These are phyloP conservation scores for Abrus precatorius DNA, from an alignment of 306 rosid genomes.

Conservation along the genomic window DNA sequence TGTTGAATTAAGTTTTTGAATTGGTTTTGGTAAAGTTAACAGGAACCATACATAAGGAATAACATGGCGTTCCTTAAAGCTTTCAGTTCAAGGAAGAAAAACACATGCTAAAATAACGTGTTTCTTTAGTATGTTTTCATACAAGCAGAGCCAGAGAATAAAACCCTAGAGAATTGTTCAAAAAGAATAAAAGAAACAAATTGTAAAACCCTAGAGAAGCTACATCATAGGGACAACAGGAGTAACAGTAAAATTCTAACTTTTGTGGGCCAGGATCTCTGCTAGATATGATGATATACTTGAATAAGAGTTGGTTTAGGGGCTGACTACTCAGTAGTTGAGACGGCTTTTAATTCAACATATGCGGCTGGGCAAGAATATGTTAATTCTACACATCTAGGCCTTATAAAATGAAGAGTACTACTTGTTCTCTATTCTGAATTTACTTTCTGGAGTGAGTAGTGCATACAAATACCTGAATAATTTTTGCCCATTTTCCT, in stretches of 20 bases:
- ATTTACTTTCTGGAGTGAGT: conserved; percentile 4
- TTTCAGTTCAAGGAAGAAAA: conserved; percentile 25
- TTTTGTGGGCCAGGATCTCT: background rate
- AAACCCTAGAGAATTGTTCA: background rate
- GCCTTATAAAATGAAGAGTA: conserved; percentile 1
- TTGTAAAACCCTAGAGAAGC: background rate
- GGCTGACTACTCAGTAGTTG: conserved; percentile 7
- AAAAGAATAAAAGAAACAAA: background rate
- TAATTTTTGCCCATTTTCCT: background rate
- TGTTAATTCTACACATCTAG: conserved; percentile 2
- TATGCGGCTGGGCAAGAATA: background rate
- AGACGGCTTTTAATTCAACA: conserved; percentile 1
- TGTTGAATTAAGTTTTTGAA: background rate
- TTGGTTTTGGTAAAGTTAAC: background rate
- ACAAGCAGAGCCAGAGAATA: background rate
- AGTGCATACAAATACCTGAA: conserved; percentile 2
- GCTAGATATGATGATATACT: background rate
- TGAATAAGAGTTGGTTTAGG: conserved; percentile 2
- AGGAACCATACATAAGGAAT: conserved; percentile 19
- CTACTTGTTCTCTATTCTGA: background rate
- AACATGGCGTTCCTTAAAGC: conserved; percentile 6
- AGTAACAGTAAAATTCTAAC: background rate
- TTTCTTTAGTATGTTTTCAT: background rate
- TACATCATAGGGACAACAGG: background rate
- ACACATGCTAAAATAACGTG: background rate